Percentiles rank a stretch among this genome's conserved stretches.
These are phyloP conservation scores for Cardamine resedifolia DNA, from an alignment of 345 rosid species.

Conservation along the genomic window DNA sequence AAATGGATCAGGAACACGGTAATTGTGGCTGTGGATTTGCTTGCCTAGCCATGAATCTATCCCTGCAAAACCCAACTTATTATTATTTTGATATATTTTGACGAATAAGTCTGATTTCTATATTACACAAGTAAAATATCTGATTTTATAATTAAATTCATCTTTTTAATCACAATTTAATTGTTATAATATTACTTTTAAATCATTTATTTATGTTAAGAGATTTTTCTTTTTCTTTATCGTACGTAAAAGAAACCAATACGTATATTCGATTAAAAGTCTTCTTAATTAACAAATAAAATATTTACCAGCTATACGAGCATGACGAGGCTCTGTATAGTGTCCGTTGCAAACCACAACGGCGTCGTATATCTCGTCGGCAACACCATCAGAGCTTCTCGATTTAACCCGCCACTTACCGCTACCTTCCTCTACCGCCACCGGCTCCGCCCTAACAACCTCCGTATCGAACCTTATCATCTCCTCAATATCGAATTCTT, in stretches of 20 bases:
- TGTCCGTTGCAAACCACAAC: slow-evolving; percentile 80
- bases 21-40: slow-evolving; percentile 89
- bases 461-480: slow-evolving; percentile 68
- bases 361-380: slow-evolving; percentile 60
- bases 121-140: background rate
- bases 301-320: slow-evolving; percentile 55
- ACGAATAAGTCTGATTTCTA: slow-evolving; percentile 1
- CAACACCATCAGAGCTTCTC: slow-evolving; percentile 21
- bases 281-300: background rate
- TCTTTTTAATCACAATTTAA: background rate
- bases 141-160: background rate
- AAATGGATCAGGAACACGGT: slow-evolving; percentile 64
- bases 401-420: slow-evolving; percentile 62
- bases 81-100: background rate
- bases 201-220: background rate
- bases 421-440: slow-evolving; percentile 23
- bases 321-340: slow-evolving; percentile 68
- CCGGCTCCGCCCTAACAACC: slow-evolving; percentile 42
- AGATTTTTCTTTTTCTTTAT: background rate
- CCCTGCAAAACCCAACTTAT: slow-evolving; percentile 6
- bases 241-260: background rate
- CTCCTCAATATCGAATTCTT: slow-evolving; percentile 63
- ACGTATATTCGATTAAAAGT: background rate
- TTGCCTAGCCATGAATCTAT: slow-evolving; percentile 78
- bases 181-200: background rate